Conservation (phyloP, 257 asterid species). For the Solanum pimpinellifolium region DNA sequence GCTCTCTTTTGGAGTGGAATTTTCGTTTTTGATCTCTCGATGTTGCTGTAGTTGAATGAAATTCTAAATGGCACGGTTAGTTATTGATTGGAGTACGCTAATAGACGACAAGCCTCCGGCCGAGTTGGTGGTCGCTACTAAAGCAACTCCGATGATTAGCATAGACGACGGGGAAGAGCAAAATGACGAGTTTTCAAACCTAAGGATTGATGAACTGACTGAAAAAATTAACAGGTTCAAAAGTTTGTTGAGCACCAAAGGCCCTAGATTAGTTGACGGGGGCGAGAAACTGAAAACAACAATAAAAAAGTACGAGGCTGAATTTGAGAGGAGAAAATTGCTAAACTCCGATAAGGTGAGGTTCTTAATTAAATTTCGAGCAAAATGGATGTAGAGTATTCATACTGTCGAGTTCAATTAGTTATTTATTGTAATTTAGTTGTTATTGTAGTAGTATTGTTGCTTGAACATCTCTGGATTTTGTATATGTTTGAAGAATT, state of each 20-base stretch:
- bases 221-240: not conserved
- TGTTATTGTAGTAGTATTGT: not conserved
- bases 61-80: not conserved
- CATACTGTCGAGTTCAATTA: not conserved
- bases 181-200: not conserved
- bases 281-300: slow-evolving; percentile 6
- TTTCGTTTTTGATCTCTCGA: not conserved
- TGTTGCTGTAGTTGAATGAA: not conserved
- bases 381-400: not conserved
- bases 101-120: slow-evolving; percentile 1
- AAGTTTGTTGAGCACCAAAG: not conserved
- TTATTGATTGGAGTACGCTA: slow-evolving; percentile 7
- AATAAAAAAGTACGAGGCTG: slow-evolving; percentile 6
- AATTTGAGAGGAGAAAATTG: slow-evolving; percentile 6
- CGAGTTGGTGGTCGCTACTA: slow-evolving; percentile 2
- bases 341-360: slow-evolving; percentile 5
- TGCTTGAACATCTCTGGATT: not conserved
- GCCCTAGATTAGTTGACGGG: not conserved
- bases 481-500: not conserved
- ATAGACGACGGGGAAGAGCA: not conserved
- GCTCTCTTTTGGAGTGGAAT: not conserved
- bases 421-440: not conserved
- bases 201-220: not conserved
- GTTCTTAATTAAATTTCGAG: not conserved
- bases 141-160: not conserved